Conservation (phyloP, 2,329 filamentous ascomycete genomes). For the Hymenoscyphus scutula region DNA sequence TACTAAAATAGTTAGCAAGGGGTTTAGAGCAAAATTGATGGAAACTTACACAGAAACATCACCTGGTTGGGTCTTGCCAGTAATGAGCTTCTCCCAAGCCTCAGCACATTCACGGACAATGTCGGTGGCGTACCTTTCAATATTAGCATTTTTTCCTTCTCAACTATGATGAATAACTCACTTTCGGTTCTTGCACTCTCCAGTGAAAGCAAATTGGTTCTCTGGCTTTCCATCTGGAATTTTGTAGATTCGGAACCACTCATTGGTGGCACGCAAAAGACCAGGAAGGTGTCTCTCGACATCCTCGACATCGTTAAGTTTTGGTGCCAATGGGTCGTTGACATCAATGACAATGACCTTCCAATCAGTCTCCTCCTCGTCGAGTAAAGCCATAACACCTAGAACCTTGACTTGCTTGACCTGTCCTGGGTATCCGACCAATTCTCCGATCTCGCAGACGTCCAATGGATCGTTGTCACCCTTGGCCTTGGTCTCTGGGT, state of each 20-base stretch:
- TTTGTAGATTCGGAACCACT: slow-evolving; percentile 99
- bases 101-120: slow-evolving; percentile 94
- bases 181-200: slow-evolving; percentile 99
- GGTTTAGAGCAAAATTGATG: not conserved
- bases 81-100: slow-evolving; percentile 95
- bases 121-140: slow-evolving; percentile 83
- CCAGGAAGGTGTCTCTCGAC: slow-evolving; percentile 97
- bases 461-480: slow-evolving; percentile 99
- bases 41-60: slow-evolving; percentile 75
- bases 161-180: slow-evolving; percentile 40
- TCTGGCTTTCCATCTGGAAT: slow-evolving; percentile 99
- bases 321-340: slow-evolving; percentile 92
- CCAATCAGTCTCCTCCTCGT: slow-evolving; percentile 99
- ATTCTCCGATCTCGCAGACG: slow-evolving; percentile 98
- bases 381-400: slow-evolving; percentile 97
- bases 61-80: slow-evolving; percentile 78
- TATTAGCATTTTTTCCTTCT: slow-evolving; percentile 16
- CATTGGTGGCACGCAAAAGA: slow-evolving; percentile 94
- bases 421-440: slow-evolving; percentile 93
- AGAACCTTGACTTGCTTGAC: slow-evolving; percentile 99
- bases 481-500: slow-evolving; percentile 99
- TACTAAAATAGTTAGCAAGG: slow-evolving; percentile 50
- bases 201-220: slow-evolving; percentile 99
- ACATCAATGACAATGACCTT: slow-evolving; percentile 99
- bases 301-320: slow-evolving; percentile 98